A percentile compares a stretch with the other conserved stretches of the same genome.
Evolutionary conservation across 2,329 filamentous ascomycete genomes (phyloP).

Genomic region (Periconia sp.): DNA sequence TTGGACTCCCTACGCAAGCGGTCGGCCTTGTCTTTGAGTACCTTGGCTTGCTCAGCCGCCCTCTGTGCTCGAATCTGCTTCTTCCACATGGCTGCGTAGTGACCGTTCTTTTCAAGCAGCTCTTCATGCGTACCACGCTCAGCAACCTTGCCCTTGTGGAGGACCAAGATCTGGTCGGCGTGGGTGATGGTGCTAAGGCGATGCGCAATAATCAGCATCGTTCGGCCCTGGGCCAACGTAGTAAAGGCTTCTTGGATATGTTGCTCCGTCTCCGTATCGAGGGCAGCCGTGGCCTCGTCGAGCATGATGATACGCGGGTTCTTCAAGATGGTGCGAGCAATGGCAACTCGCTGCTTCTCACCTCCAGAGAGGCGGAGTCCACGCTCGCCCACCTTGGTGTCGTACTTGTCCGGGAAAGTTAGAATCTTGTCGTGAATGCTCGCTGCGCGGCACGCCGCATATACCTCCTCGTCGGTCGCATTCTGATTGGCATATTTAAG

Average conservation of each 20-base stretch:
- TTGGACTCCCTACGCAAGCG: slow-evolving; percentile 56
- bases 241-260: slow-evolving; percentile 88
- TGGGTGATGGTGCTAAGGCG: slow-evolving; percentile 62
- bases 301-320: slow-evolving; percentile 90
- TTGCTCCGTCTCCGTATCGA: slow-evolving; percentile 91
- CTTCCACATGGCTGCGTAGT: slow-evolving; percentile 59
- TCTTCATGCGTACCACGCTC: slow-evolving; percentile 60
- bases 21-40: slow-evolving; percentile 58
- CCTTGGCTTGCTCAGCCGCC: slow-evolving; percentile 56
- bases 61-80: slow-evolving; percentile 59
- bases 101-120: slow-evolving; percentile 52
- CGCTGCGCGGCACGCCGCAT: slow-evolving; percentile 80
- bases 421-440: slow-evolving; percentile 94
- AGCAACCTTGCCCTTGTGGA: slow-evolving; percentile 59
- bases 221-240: slow-evolving; percentile 82
- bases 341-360: slow-evolving; percentile 92
- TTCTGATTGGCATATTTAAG: slow-evolving; percentile 84
- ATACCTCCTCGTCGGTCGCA: slow-evolving; percentile 81
- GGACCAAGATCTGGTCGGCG: slow-evolving; percentile 62
- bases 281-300: slow-evolving; percentile 89
- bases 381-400: slow-evolving; percentile 89
- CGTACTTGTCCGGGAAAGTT: slow-evolving; percentile 84
- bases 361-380: slow-evolving; percentile 86
- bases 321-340: slow-evolving; percentile 91
- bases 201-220: slow-evolving; percentile 93